phyloP scores from a whole-genome alignment of 2,329 filamentous ascomycete genomes.

The Penicillium sp. region DNA sequence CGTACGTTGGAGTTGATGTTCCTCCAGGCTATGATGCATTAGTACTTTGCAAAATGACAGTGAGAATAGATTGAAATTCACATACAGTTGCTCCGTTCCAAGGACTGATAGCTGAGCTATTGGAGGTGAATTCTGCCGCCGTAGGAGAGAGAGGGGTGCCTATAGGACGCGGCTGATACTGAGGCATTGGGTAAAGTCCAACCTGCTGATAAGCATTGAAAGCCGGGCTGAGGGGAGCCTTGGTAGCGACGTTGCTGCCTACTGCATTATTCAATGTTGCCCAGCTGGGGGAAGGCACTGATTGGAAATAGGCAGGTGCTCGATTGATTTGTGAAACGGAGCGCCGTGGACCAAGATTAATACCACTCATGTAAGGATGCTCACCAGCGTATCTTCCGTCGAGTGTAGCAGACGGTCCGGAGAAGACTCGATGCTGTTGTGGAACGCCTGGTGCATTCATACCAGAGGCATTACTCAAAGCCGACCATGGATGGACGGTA shows the following conservation, averaged over 20 bases:
- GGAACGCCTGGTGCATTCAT: slow-evolving; percentile 30
- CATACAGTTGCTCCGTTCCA: slow-evolving; percentile 50
- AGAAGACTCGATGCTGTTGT: slow-evolving; percentile 32
- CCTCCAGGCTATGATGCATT: slow-evolving; percentile 20
- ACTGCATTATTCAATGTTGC: slow-evolving; percentile 26
- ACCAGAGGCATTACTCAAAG: neutral
- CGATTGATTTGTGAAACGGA: slow-evolving; percentile 30
- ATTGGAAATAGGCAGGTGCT: slow-evolving; percentile 29
- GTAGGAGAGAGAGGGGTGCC: slow-evolving; percentile 68
- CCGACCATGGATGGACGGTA: slow-evolving; percentile 2
- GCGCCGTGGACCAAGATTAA: slow-evolving; percentile 25
- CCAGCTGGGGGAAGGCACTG: slow-evolving; percentile 31
- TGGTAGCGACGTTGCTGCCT: slow-evolving; percentile 21
- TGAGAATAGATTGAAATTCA: slow-evolving; percentile 26
- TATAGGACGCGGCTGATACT: slow-evolving; percentile 55
- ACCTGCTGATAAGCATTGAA: slow-evolving; percentile 31
- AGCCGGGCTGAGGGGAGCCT: slow-evolving; percentile 25
- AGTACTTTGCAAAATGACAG: slow-evolving; percentile 16
- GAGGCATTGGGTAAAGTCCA: slow-evolving; percentile 31
- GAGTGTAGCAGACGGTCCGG: slow-evolving; percentile 29
- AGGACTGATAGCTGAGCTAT: slow-evolving; percentile 21
- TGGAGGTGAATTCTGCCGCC: slow-evolving; percentile 67
- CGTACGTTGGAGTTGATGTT: slow-evolving; percentile 68
- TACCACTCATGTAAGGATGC: slow-evolving; percentile 26
- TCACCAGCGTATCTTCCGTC: slow-evolving; percentile 29